Evolutionary conservation across 1,284 basidiomycete genomes (phyloP), one percentile per base, ranked within the genome.

Genomic region (Athelia sp.): DNA sequence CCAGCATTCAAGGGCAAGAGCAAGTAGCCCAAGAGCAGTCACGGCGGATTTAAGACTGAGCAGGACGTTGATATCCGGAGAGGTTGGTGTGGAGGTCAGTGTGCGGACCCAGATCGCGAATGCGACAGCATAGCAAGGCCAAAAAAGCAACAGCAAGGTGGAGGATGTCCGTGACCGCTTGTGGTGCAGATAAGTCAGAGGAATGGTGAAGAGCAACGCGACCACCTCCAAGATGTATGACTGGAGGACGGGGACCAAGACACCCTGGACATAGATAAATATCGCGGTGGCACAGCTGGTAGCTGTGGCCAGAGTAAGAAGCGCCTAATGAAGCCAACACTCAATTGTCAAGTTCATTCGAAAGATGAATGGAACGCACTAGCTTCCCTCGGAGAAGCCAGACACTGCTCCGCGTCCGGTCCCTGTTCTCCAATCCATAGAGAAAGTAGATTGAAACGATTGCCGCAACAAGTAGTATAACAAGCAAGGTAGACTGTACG

Each of bases 101-200:
- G 91, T 90, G 3, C 90, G 78, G 0, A 84, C 70, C 76, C 86
- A 83, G 21, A 92, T 63, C 3, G 71, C 60, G 1, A 81, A 61
- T 0, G 72, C 70, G 18, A 78, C 24, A 10, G 81, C 50, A 58
- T 93, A 91, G 3, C 78, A 47, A 0, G 93, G 89, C 87, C 90
- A 96, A 67, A 92, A 94, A 46, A 96, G 68, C 19, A 98, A 78
- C 23, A 94, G 69, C 19, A 84, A 65, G 0, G 88, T 78, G 0
- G 92, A 94, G 0, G 93, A 89, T 9, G 79, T 78, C 14, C 84
- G 79, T 1, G 84, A 80, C n/a, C 86, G 82, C 35, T 80, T 81
- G 65, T 97, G 93, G 60, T 92, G 93, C 53, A 79, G 62, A 55
- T 75, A 76, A 1, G 80, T 81, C 35, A 89, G 62, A n/a, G 66